Evolutionary conservation across 257 asterid species (phyloP).

Genomic region (Anisodus acutangulus): DNA sequence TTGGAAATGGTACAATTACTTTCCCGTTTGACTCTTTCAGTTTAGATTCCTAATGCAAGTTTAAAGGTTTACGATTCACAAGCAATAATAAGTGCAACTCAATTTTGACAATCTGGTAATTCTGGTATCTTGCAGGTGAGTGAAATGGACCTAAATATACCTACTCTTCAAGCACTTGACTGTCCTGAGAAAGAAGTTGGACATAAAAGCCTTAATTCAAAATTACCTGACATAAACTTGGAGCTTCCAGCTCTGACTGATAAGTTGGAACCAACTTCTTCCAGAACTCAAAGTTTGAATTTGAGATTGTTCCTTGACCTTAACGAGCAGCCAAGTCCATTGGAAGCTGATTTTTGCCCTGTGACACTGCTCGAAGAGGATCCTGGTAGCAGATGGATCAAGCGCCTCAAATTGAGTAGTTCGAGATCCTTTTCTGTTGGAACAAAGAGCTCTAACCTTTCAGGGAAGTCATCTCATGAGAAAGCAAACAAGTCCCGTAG

Average conservation of each 20-base stretch:
- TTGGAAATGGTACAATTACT: constrained; percentile 4
- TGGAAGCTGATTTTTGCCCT: constrained; percentile 32
- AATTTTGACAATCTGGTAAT: background rate
- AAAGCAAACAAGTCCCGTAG: constrained; percentile 32
- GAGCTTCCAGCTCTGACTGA: constrained; percentile 50
- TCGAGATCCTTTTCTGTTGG: constrained; percentile 48
- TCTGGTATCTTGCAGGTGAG: constrained; percentile 36
- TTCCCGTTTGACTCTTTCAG: background rate
- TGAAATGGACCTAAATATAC: constrained; percentile 24
- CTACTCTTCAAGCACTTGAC: constrained; percentile 29
- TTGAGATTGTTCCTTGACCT: constrained; percentile 53
- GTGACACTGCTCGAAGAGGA: constrained; percentile 38
- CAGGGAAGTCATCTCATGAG: constrained; percentile 41
- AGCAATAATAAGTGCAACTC: background rate
- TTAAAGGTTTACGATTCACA: background rate
- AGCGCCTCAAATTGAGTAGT: constrained; percentile 64
- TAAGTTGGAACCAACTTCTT: constrained; percentile 43
- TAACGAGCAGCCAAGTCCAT: constrained; percentile 50
- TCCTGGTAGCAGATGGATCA: constrained; percentile 69
- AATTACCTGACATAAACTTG: constrained; percentile 57
- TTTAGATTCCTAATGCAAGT: background rate
- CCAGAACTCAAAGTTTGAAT: constrained; percentile 76
- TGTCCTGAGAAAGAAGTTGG: constrained; percentile 37
- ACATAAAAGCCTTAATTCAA: background rate
- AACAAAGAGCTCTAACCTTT: constrained; percentile 43